Evolutionary conservation across 2,329 filamentous ascomycete genomes (phyloP), one percentile per base, ranked within the genome.

Genomic region (Colletotrichum salicis): DNA sequence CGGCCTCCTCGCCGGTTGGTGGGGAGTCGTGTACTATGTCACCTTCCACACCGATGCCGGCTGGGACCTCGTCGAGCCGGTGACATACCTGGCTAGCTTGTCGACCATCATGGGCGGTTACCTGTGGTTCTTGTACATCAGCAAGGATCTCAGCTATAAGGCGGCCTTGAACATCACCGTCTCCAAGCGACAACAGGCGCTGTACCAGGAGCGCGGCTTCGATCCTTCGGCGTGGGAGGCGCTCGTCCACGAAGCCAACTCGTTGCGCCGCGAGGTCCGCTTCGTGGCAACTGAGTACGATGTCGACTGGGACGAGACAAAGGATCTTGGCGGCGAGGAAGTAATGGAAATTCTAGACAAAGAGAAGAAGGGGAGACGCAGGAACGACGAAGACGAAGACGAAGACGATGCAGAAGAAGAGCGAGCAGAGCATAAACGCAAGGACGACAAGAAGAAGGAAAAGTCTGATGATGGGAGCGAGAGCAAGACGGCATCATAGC

Each of bases 91-190:
- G 19, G 94, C 93, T 2, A 93, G 94, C n/a, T 86, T 98, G 74
- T 90, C 91, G 0, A 95, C 93, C 13, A 90, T 97, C 77, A 97
- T 97, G 84, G 92, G 92, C 8, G 95, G 94, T 75, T 98, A 98
- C 78, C 86, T 97, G 65, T 98, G 94, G 94, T 97, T 98, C 80
- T 84, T 97, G 13, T 97, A 95, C 82, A 94, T 97, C 84, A 97
- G 95, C 82, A 90, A 93, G 24, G 95, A 97, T 82, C 91, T 97
- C 12, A 94, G 90, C 74, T 97, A 97, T 84, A 92, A 93, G 75
- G 92, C 92, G 2, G 94, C 95, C 33, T 90, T 97, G 84, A 95
- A 97, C 79, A 88, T 97, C 65, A 97, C 95, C 7, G 93, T 97
- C 48, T 94, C 90, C 48, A 88, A 91, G 45, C 89, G 95, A 5